Conservation (phyloP, 495 filamentous ascomycete species). For the Talaromyces borbonicus region DNA sequence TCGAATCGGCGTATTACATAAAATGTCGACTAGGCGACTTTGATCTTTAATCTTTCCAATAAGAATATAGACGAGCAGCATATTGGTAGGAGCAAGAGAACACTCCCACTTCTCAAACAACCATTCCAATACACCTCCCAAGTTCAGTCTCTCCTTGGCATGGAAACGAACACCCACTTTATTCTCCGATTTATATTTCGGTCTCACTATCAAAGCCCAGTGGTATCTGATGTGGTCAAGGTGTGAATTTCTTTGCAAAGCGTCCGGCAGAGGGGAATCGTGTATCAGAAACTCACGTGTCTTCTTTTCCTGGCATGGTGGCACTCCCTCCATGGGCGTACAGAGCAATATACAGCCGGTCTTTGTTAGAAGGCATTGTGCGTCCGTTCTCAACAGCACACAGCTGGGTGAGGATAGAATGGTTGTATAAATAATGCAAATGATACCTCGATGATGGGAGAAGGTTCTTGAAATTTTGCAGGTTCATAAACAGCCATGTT, state of each 20-base stretch:
- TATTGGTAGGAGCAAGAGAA: slow-evolving; percentile 15
- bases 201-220: slow-evolving; percentile 32
- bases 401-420: neutral
- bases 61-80: slow-evolving; percentile 35
- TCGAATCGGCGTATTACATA: slow-evolving; percentile 24
- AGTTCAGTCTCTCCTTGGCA: slow-evolving; percentile 15
- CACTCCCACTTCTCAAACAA: slow-evolving; percentile 21
- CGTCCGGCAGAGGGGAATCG: neutral
- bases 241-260: neutral
- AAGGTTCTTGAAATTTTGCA: neutral
- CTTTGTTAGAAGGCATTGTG: slow-evolving; percentile 20
- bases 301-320: slow-evolving; percentile 22
- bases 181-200: slow-evolving; percentile 20
- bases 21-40: slow-evolving; percentile 16
- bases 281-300: slow-evolving; percentile 13
- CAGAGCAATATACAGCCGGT: slow-evolving; percentile 26
- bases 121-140: slow-evolving; percentile 17
- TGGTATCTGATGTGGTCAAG: slow-evolving; percentile 18
- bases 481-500: neutral
- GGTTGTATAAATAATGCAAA: neutral
- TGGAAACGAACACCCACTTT: slow-evolving; percentile 22
- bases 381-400: neutral
- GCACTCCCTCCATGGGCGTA: slow-evolving; percentile 18
- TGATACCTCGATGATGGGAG: neutral
- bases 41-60: slow-evolving; percentile 33